Base-by-base conservation (phyloP, 768 basidiomycete genomes). In the Gloeostereum incarnatum region DNA sequence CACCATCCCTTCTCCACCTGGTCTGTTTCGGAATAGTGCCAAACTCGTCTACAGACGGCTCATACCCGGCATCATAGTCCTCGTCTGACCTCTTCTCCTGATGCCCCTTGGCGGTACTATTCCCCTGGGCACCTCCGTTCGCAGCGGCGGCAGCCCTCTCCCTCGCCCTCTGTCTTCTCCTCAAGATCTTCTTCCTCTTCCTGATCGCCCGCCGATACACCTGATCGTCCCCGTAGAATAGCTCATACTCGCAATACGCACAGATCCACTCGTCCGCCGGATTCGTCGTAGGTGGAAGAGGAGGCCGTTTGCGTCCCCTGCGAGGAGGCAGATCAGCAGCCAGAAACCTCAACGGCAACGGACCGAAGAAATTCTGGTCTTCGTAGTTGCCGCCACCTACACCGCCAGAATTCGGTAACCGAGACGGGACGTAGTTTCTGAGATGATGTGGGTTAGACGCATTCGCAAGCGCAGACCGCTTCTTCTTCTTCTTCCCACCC, bases 381-480 rank as follows among this genome's bases (percentile, higher is more conserved):
- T 33, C 19, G 30, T 35, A 22, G n/a, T 10, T 19, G 24, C 14
- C 29, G 6, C 45, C 43, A 16, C 37, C 42, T 2, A 14, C 27
- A 8, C 38, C 38, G 19, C 40, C 50, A 8, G 71, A 61, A 49
- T 68, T 56, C 3, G 88, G 81, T 37, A 89, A 61, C 11, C 88
- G 71, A 31, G 89, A 91, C 11, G 90, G 88, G 31, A 92, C 77
- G 61, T 92, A 98, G 64, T 97, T 97, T 53, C 84, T 72, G 41
- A 93, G 70, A 62, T 96, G 93, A 60, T 98, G 94, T 3, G 90
- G 92, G 54, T 98, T 96, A 37, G 87, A 85, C 31, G 89, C 90
- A 56, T 96, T 94, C 31, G 91, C 90, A 22, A 90, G 67, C 4
- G 83, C 83, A 35, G 83, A 82, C 35, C 90, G 75, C 63, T 96